Conservation (phyloP, 345 rosid species). For the Pelargonium nanum region DNA sequence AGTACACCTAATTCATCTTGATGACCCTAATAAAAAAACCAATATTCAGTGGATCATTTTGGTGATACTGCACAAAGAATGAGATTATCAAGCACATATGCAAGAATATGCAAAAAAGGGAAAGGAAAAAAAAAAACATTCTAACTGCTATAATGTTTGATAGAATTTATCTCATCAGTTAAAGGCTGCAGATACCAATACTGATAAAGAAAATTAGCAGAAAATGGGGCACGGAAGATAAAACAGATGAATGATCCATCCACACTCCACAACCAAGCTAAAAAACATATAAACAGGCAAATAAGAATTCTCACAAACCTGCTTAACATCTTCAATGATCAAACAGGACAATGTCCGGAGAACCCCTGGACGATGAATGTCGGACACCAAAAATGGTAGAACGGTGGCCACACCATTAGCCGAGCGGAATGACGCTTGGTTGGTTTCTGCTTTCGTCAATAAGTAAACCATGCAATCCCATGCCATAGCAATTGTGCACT, state of each 20-base stretch:
- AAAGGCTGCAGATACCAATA: neutral
- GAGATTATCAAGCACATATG: neutral
- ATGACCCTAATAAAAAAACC: conserved; percentile 53
- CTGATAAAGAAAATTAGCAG: too few species aligned
- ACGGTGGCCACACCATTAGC: conserved; percentile 74
- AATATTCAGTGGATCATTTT: conserved; percentile 2
- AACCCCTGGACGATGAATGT: conserved; percentile 78
- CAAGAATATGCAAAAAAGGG: neutral
- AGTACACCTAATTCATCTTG: conserved; percentile 81
- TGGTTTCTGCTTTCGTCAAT: conserved; percentile 87
- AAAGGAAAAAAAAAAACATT: too few species aligned
- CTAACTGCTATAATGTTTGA: neutral
- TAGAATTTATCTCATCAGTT: neutral
- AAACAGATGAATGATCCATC: neutral
- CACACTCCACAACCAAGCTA: neutral
- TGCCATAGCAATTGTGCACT: conserved; percentile 62
- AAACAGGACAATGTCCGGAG: conserved; percentile 86
- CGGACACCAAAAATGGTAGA: conserved; percentile 82
- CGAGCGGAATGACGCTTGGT: conserved; percentile 77
- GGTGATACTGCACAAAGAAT: conserved; percentile 1
- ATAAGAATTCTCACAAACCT: conserved; percentile 36
- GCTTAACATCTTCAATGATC: conserved; percentile 77
- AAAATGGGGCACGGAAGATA: neutral
- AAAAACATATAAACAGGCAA: conserved; percentile 4
- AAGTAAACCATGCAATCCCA: conserved; percentile 96